These are phyloP conservation scores for Trichoderma virens DNA, from an alignment of 495 filamentous ascomycete genomes.

Conservation along the genomic window DNA sequence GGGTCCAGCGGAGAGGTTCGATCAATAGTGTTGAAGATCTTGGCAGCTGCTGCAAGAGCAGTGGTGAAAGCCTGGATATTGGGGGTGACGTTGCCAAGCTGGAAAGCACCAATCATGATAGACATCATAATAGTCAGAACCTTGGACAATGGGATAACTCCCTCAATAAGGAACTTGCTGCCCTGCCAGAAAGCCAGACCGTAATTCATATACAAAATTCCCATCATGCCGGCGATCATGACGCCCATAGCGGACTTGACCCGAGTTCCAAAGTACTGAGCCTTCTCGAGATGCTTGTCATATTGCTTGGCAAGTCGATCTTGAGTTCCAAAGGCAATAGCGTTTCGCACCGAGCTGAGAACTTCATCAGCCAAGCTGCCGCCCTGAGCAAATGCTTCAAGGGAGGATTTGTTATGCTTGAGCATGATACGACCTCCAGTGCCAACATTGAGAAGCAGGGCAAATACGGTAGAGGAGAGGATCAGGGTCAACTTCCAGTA, in stretches of 20 bases:
- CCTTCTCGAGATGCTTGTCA: conserved; percentile 52
- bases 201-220: conserved; percentile 30
- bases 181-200: conserved; percentile 49
- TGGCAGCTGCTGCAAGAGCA: conserved; percentile 60
- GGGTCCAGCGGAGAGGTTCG: conserved; percentile 68
- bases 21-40: conserved; percentile 76
- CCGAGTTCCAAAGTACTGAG: conserved; percentile 60
- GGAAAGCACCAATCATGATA: conserved; percentile 70
- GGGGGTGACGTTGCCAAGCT: conserved; percentile 68
- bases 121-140: conserved; percentile 58
- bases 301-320: conserved; percentile 65
- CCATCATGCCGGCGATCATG: conserved; percentile 27
- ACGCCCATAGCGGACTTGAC: conserved; percentile 50
- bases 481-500: conserved; percentile 40
- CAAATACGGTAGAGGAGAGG: conserved; percentile 36
- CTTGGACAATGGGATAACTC: conserved; percentile 33
- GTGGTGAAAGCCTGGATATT: conserved; percentile 67
- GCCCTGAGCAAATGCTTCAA: conserved; percentile 39
- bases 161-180: conserved; percentile 31
- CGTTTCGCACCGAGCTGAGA: conserved; percentile 48
- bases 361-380: conserved; percentile 52
- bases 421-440: conserved; percentile 35
- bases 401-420: conserved; percentile 17
- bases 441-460: conserved; percentile 35
- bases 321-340: conserved; percentile 55